Evolutionary conservation across 495 filamentous ascomycete genomes (phyloP), one percentile per base, ranked within the genome.

Genomic region (Gamarada debralockiae): DNA sequence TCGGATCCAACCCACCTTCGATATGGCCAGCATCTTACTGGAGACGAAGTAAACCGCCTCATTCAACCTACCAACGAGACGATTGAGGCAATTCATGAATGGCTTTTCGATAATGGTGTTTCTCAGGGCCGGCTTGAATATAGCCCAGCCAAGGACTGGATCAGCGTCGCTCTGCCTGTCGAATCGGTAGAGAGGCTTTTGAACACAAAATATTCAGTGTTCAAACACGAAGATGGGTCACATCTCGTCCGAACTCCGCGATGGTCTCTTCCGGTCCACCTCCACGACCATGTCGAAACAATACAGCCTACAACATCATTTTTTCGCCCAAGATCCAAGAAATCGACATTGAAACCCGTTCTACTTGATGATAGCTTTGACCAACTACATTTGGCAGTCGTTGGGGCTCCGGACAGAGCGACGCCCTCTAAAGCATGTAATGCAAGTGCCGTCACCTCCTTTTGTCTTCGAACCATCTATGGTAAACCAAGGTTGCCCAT

Each of bases 281-380:
- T 70, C 3, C 81, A 81, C 54, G 65, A 67, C 15, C 77, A 81
- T 55, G 74, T 88, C 54, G 78, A 83, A 44, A 74, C 79, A 1
- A 78, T 86, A 43, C 84, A 86, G 66, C 83, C 82, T 10, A 85
- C 82, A 7, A 87, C 76, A 33, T 81, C 80, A 3, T 86, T 87
- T 66, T 70, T 76, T 56, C 66, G 69, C 50, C 15, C 49, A 23
- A 17, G 10, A 62, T 63, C 66, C 3, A 46, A 57, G 43, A 53
- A 39, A 47, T 31, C 22, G 15, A 47, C 27, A 4, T 13, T 39
- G 0, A 29, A 38, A 33, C 12, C 12, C n/a, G 5, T 31, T 1
- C 27, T 39, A 20, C 7, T 38, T 21, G 42, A 27, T 46, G 38
- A 34, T 2, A 15, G 37, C 15, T 44, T 40, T n/a, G 31, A 39